Evolutionary conservation across 1,139 yeast species (phyloP), one percentile per base, ranked within the genome.

Genomic region (Blastobotrys aristatus): DNA sequence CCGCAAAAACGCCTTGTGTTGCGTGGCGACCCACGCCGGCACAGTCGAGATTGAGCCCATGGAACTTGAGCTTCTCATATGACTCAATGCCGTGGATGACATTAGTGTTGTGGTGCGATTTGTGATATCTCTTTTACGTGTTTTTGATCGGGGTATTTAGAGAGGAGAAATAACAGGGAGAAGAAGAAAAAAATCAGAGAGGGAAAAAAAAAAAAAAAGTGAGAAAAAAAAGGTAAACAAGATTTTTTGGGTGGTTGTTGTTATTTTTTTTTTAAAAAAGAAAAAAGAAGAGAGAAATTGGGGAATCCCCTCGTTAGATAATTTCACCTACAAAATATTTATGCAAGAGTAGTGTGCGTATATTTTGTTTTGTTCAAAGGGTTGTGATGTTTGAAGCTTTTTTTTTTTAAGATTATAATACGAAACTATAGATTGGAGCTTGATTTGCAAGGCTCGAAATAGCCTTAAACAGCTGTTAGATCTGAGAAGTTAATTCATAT

Each of bases 1-100:
- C 40, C 72, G 56, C 48, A 65, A 44, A 45, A 68, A 68, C 3
- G 71, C 71, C 53, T 65, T 66, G 49, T 65, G 68, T 55, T 68
- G 72, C 8, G 71, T 65, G 21, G 67, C 68, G 4, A 68, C 65
- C 72, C 72, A 68, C 18, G 58, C 65, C 1, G 70, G 68, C 5
- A 61, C 42, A n/a, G 33, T 31, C 3, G 46, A 22, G 40, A 37
- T 37, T 30, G 33, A 30, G 6, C 22, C 6, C 30, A 24, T 18
- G 29, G 45, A 40, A 6, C 33, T 42, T 21, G 40, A 35, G 29
- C 46, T 47, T 42, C 31, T 38, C 42, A 27, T 37, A 29, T 47
- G 46, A 20, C 30, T 43, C 6, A 44, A n/a, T 3, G 50, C 36
- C 13, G 32, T 20, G 10, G 48, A 24, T 20, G 48, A n/a, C 48